These are phyloP conservation scores for Orychophragmus violaceus DNA, from an alignment of 345 rosid genomes.

Conservation along the genomic window DNA sequence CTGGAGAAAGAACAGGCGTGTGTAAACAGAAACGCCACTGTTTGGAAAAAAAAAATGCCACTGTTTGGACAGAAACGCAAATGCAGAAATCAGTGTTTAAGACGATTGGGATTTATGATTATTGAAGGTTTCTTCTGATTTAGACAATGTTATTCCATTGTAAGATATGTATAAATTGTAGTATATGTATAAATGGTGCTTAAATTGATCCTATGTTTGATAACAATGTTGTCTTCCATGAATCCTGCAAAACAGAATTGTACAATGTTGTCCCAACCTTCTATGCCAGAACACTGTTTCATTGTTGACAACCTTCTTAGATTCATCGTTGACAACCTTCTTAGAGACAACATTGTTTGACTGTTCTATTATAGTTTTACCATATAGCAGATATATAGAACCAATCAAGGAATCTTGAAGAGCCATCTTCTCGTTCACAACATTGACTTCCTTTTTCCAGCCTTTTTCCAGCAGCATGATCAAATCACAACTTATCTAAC, in stretches of 20 bases:
- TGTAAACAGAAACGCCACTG: neutral
- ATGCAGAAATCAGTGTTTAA: neutral
- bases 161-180: neutral
- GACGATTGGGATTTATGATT: neutral
- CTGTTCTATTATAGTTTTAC: no score
- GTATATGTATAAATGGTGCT: neutral
- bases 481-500: no score
- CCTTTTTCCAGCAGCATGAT: no score
- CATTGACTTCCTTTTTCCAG: no score
- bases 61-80: neutral
- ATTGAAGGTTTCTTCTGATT: neutral
- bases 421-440: no score
- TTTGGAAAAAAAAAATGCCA: neutral
- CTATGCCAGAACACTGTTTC: no score
- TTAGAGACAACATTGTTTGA: no score
- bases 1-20: constrained; percentile 64
- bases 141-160: neutral
- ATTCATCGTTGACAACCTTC: no score
- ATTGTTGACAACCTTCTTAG: no score
- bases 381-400: no score
- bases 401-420: no score
- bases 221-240: constrained; percentile 80
- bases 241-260: constrained; percentile 36
- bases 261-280: no score
- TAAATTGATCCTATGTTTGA: neutral